Base-by-base conservation (phyloP, 768 basidiomycete genomes). In the Sporobolomyces phaffii region DNA sequence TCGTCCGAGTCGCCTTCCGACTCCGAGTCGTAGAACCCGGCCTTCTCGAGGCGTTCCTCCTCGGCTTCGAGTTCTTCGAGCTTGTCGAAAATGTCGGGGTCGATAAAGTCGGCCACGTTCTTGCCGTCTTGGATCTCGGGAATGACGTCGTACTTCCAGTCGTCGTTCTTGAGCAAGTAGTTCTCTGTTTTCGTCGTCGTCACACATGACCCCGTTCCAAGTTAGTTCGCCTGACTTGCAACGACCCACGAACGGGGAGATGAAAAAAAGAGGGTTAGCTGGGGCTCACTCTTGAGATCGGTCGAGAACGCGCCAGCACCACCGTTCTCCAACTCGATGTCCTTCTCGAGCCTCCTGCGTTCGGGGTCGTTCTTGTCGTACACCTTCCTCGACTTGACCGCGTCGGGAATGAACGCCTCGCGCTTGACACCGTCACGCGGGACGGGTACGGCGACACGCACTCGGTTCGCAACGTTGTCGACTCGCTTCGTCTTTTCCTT, bases 101-200 rank as follows among this genome's bases (percentile, higher is more conserved):
- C 94, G 78, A 98, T 89, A 69, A 99, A 99, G 81, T 99, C 96
- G 28, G 93, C 94, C 58, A 98, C 80, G 80, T 99, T 99, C 84
- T 97, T 97, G 80, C 96, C 96, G 72, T 97, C 86, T 87, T 91
- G 86, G 75, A 99, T 90, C 78, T 99, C 96, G n/a, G 96, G 96
- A n/a, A 98, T 88, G 71, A 85, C 82, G 75, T 99, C 96, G 80
- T 85, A 81, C 81, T 96, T 99, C 96, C 96, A 99, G 48, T 89
- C 87, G 41, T 88, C 85, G 76, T 96, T 86, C 28, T 85, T 82
- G 64, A 99, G 85, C 31, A 96, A 63, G 79, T 96, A 98, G 78
- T 90, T 84, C 83, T 91, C 93, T 97, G 79, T 52, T n/a, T n/a
- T n/a, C n/a, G n/a, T n/a, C n/a, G n/a, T n/a, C n/a, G n/a, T n/a